Evolutionary conservation across 2,329 filamentous ascomycete species (phyloP), one percentile per base, ranked within the genome.

Genomic region (Coniochaeta sp.): DNA sequence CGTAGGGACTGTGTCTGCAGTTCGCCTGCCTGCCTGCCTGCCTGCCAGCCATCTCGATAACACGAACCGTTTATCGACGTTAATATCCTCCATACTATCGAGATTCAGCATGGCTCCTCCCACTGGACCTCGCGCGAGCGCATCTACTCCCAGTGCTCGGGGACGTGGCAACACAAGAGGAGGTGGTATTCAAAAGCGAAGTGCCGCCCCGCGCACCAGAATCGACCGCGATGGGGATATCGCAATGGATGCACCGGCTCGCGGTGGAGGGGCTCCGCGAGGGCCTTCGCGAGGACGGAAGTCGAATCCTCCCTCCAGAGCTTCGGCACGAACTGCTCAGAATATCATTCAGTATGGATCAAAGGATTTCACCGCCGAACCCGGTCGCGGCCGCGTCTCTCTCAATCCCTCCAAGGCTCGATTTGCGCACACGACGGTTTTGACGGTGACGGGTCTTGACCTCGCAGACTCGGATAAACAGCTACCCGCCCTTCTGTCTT

Each of bases 371-470:
- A 28, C 22, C 4, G 22, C 22, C 24, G 47, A 26, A 31, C 14
- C 47, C 61, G 60, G 33, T 11, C 22, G 33, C 12, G 54, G 54
- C 17, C 54, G 31, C 6, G 54, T 56, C 22, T 56, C 54, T 22
- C 31, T 56, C 24, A 52, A 59, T 11, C 56, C 33, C 43, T 61
- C 60, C n/a, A 68, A 68, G 65, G 58, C 64, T 26, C 63, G 62
- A 40, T 64, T 65, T 56, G 65, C 67, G 28, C 70, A 74, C 60
- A 69, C 69, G 36, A 71, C 72, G 28, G 71, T 70, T 1, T 70
- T 86, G 43, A 77, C 76, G 61, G 76, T 93, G 24, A 76, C 78
- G 64, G 89, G 89, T 28, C 79, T 90, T 68, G 85, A 82, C 68
- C 74, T 83, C 52, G 78, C 71, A 31, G 89, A 91, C 64, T 70